A percentile compares a stretch with the other conserved stretches of the same genome.
These are phyloP conservation scores for Conidiobolus incongruus DNA, from an alignment of 371 early-diverging fungal species.

Conservation along the genomic window DNA sequence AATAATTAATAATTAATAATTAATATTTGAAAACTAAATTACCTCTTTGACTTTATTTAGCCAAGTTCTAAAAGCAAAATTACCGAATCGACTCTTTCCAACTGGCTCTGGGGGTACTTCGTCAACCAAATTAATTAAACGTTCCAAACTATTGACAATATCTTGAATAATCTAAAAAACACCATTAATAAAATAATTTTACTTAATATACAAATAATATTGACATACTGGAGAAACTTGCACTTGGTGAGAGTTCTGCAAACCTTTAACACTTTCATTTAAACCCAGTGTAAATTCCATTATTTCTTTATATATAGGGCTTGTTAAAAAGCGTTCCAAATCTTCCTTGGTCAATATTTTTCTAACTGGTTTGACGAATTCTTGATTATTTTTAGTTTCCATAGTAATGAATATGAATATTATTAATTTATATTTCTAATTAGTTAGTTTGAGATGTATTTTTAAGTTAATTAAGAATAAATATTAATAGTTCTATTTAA, in stretches of 20 bases:
- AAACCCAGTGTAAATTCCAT: constrained; percentile 40
- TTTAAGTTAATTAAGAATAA: no score
- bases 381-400: no score
- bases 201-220: neutral
- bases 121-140: constrained; percentile 37
- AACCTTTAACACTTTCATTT: constrained; percentile 42
- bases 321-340: constrained; percentile 41
- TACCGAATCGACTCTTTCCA: constrained; percentile 69
- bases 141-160: constrained; percentile 23
- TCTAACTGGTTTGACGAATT: constrained; percentile 16
- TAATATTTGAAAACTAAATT: constrained; percentile 2
- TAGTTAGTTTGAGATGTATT: no score
- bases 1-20: neutral
- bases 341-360: constrained; percentile 67
- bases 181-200: neutral
- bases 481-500: no score
- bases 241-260: constrained; percentile 25
- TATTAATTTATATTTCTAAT: no score
- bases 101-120: constrained; percentile 56
- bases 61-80: constrained; percentile 71
- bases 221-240: constrained; percentile 6
- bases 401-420: no score
- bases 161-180: constrained; percentile 12
- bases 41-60: constrained; percentile 38
- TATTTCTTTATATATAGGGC: constrained; percentile 31